These are phyloP conservation scores for Cryptosporidium sp. DNA, from an alignment of 169 alveolate genomes.

Conservation along the genomic window DNA sequence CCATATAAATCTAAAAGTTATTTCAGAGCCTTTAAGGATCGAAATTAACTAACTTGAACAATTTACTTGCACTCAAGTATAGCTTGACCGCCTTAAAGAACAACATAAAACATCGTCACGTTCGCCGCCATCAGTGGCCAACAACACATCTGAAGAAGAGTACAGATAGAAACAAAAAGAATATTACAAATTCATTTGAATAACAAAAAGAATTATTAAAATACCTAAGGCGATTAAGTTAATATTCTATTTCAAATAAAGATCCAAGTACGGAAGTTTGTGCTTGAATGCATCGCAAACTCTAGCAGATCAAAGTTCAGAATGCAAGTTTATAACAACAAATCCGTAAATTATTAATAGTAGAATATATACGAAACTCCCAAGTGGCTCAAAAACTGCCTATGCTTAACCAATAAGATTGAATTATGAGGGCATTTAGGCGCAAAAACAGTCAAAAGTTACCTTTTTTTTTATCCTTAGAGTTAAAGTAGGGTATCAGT, in stretches of 20 bases:
- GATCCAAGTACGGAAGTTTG: not conserved
- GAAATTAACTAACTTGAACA: not conserved
- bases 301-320: not conserved
- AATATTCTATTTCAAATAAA: slow-evolving; percentile 1
- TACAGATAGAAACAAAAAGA: not conserved
- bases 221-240: not conserved
- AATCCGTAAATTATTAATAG: not conserved
- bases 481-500: not conserved
- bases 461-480: not conserved
- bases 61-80: slow-evolving; percentile 17
- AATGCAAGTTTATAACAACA: not conserved
- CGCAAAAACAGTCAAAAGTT: not conserved
- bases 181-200: not conserved
- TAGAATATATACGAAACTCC: not conserved
- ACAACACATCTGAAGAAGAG: not conserved
- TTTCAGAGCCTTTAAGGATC: not conserved
- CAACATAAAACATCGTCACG: not conserved
- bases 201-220: not conserved
- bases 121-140: not conserved
- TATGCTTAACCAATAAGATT: not conserved
- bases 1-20: not conserved
- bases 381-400: not conserved
- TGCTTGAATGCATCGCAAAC: not conserved
- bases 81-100: not conserved
- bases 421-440: not conserved